Percentiles rank a stretch among this genome's conserved stretches.
These are phyloP conservation scores for Rhynchospora tenuis DNA, from an alignment of 176 grass and related monocot species.

Conservation along the genomic window DNA sequence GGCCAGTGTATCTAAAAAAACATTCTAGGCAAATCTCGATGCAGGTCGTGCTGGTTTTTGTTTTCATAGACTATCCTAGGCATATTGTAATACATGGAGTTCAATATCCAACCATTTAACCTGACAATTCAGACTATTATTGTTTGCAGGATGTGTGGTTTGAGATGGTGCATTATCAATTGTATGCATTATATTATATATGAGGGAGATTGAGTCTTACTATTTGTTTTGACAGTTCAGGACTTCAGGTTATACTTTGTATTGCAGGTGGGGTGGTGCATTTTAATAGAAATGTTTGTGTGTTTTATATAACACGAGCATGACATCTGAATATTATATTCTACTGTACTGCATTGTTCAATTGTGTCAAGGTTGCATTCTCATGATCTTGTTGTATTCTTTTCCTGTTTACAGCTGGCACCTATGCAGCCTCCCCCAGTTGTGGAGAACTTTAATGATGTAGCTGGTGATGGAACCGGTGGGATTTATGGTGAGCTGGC, in stretches of 20 bases:
- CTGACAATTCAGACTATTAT: background rate
- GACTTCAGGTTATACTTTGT: no score
- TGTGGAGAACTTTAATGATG: constrained; percentile 24
- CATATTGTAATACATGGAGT: background rate
- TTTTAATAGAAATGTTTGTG: background rate
- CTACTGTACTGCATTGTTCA: background rate
- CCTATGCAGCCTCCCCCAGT: constrained; percentile 27
- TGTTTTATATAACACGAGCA: background rate
- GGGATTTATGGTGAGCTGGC: constrained; percentile 40
- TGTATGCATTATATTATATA: background rate
- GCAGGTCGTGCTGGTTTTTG: background rate
- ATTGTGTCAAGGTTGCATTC: constrained; percentile 6
- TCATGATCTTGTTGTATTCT: background rate
- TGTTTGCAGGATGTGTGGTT: background rate
- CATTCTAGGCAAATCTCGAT: background rate
- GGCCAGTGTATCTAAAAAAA: no score
- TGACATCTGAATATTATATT: background rate
- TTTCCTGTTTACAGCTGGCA: constrained; percentile 25
- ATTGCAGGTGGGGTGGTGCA: background rate
- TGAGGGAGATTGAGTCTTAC: background rate
- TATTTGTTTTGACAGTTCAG: background rate
- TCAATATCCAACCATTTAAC: background rate
- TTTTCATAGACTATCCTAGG: background rate
- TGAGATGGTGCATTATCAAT: background rate
- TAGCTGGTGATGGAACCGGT: constrained; percentile 17